Evolutionary conservation across 306 rosid genomes (phyloP).

Genomic region (Morella rubra): DNA sequence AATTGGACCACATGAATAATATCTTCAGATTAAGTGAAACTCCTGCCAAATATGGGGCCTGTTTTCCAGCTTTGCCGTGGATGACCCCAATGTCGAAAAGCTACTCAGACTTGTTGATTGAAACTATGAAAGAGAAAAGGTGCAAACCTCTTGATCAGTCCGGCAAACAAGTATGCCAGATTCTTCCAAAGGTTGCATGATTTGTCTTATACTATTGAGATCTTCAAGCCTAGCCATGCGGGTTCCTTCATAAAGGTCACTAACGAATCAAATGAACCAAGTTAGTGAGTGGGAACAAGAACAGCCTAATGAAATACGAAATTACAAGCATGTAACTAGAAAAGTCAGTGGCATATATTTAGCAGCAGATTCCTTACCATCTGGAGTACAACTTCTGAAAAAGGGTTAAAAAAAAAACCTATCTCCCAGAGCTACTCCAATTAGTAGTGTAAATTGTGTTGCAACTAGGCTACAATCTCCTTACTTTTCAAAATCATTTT

Average conservation of each 20-base stretch:
- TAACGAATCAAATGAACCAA: conserved; percentile 28
- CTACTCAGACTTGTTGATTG: not conserved
- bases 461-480: not conserved
- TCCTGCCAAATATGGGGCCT: not conserved
- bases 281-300: conserved; percentile 20
- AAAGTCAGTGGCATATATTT: not conserved
- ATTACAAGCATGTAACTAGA: not conserved
- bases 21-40: not conserved
- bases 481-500: not conserved
- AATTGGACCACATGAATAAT: not conserved
- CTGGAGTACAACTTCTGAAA: not conserved
- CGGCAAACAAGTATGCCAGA: conserved; percentile 76
- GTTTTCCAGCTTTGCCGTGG: not conserved
- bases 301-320: not conserved
- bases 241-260: conserved; percentile 97
- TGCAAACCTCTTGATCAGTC: conserved; percentile 74
- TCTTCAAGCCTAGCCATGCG: conserved; percentile 74
- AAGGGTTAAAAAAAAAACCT: not conserved
- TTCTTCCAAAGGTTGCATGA: conserved; percentile 73
- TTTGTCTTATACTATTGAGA: conserved; percentile 66
- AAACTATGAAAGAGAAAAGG: conserved; percentile 5
- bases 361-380: not conserved
- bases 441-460: not conserved
- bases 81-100: not conserved
- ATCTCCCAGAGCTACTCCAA: not conserved